Base-by-base conservation (phyloP, 2,329 filamentous ascomycete species). In the Didymella keratinophila region DNA sequence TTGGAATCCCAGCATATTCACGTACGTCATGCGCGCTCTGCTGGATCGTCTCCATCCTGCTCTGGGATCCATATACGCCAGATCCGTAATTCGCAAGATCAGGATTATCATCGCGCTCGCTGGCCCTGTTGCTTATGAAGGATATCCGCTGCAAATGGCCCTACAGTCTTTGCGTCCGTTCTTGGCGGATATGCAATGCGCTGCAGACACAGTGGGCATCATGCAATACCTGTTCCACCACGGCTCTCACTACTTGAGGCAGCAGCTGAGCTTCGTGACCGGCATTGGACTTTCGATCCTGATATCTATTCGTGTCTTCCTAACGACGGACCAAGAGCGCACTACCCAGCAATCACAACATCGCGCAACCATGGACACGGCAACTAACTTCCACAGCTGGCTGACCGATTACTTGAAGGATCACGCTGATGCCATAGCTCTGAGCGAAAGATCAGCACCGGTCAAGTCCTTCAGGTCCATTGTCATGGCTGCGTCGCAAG, bases 131-230 rank as follows among this genome's bases (percentile, higher is more conserved):
- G 91, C 90, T n/a, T 81, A 89, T 23, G 80, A 86, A 39, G 90
- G 89, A 0, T 98, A 98, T 71, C 91, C 92, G 11, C 76, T 97
- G 14, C 92, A 99, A 75, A 95, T 97, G 91, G 82, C 96, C 0
- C 82, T 99, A 1, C 91, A 93, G 68, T 89, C 90, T 1, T 82
- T 97, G 20, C 84, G 90, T 10, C 87, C 88, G 0, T 96, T 93
- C 65, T 81, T 98, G 6, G 89, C 89, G 1, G 89, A 98, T 66
- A 84, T 89, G 0, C 90, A 96, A 71, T 98, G 94, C 75, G 91
- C 93, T 10, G 92, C 97, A 71, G 95, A 99, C 78, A 89, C 91
- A 1, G 83, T 98, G 43, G 94, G 93, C 0, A 85, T 99, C 32
- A 87, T 91, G 59, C 90, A 92, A 74, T 97, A 96, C 76, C 83